Evolutionary conservation across 2,329 filamentous ascomycete species (phyloP).

Genomic region (Aspergillus sojae): DNA sequence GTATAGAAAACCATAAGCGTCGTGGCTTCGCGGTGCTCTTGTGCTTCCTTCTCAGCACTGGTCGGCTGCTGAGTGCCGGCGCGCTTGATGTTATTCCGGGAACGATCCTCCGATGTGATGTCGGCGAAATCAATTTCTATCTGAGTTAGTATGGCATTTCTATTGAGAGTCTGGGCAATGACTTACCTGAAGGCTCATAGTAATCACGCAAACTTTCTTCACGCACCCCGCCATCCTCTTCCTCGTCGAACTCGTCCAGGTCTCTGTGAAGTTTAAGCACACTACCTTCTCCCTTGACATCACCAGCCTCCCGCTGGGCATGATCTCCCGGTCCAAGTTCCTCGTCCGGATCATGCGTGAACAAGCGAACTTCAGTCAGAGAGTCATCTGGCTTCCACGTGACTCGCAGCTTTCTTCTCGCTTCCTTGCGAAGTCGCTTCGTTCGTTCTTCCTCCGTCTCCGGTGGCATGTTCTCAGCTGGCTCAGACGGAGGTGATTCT

Average conservation of each 20-base stretch:
- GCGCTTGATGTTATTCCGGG: conserved; percentile 45
- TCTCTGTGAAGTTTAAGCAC: conserved; percentile 56
- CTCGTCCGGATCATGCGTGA: conserved; percentile 66
- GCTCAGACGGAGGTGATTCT: conserved; percentile 54
- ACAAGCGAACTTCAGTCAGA: conserved; percentile 60
- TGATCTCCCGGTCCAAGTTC: conserved; percentile 62
- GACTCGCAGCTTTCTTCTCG: conserved; percentile 62
- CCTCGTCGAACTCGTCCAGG: conserved; percentile 60
- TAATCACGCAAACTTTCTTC: conserved; percentile 46
- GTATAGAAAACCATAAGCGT: conserved; percentile 54
- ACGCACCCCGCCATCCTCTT: conserved; percentile 56
- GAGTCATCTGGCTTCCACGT: conserved; percentile 61
- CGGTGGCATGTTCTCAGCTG: conserved; percentile 54
- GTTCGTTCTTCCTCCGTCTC: conserved; percentile 63
- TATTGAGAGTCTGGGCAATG: not conserved
- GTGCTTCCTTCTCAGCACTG: conserved; percentile 46
- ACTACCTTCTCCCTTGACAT: conserved; percentile 60
- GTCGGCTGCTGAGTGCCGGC: conserved; percentile 43
- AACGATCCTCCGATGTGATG: conserved; percentile 37
- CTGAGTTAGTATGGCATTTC: conserved; percentile 13
- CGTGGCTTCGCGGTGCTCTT: conserved; percentile 50
- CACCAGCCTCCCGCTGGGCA: conserved; percentile 60
- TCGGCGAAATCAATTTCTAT: conserved; percentile 44
- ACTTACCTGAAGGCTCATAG: conserved; percentile 36
- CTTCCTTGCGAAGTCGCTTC: conserved; percentile 63